Evolutionary conservation across 2,329 filamentous ascomycete species (phyloP), one percentile per base, ranked within the genome.

Genomic region (Neofusicoccum sp.): DNA sequence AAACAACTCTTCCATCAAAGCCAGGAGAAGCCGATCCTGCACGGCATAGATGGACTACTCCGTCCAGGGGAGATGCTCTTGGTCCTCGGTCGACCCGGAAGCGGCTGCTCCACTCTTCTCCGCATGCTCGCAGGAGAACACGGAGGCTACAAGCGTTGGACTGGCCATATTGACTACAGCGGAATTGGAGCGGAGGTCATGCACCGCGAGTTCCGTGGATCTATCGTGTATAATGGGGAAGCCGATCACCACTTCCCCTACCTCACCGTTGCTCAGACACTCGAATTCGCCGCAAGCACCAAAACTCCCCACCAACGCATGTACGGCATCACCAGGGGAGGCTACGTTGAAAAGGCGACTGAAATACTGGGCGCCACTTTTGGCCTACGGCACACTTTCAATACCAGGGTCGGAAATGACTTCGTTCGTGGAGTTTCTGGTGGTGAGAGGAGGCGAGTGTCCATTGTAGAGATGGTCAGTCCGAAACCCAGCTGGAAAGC

Each of bases 141-240:
- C 7, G 73, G 83, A 47, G 85, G 84, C 0, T 72, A 87, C 16
- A 70, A 76, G 12, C 64, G 30, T 5, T 20, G 30, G 28, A 12
- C 45, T n/a, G 54, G 54, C 28, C 24, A 31, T 20, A 47, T 58
- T 20, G 28, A n/a, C 3, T 57, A 43, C 30, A 34, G 36, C 24
- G 85, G 87, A 65, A 81, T 90, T 68, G 78, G 84, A 2, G 82
- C 89, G 61, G 77, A 89, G 69, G 84, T 90, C 70, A 93, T 95
- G 89, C 85, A 89, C 75, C 84, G 84, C 8, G 80, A 84, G 63
- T 92, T 93, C 76, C 87, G 89, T 28, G 91, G 91, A 65, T 90
- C 95, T 75, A 89, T 89, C 63, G 93, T 95, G 72, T 95, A 95
- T 76, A 92, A 89, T 0, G 89, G 89, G 62, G 90, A 95, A 73